Base-by-base conservation (phyloP, 169 alveolate species). In the Blepharisma undulans region DNA sequence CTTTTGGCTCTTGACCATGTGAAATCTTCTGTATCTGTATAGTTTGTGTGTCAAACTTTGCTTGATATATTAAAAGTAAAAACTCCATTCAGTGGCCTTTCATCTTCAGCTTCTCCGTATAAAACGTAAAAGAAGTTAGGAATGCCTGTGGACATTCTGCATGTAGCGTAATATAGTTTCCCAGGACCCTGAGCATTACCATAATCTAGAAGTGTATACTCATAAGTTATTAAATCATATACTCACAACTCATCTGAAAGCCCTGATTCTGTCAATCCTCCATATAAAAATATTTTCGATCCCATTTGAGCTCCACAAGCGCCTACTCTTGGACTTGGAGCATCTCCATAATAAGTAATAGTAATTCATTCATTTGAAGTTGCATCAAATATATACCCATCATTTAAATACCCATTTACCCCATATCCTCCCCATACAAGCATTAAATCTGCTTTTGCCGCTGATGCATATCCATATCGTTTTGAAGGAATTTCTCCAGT, bases 401-500 rank as follows among this genome's bases (percentile, higher is more conserved):
- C 89, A 36, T 59, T 84, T 48, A 36, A 25, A 33, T 22, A 59
- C 29, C 89, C 89, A 4, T 32, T 22, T 16, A 14, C 33, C 25
- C 78, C 34, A 32, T 34, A 22, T 8, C 89, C 89, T 84, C 89
- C 89, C 16, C 74, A 84, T 22, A 84, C 48, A 36, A 84, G 33
- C 30, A 84, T 22, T n/a, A 84, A n/a, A 8, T 29, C 89, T 36
- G 61, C 74, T 10, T 84, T n/a, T 2, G 89, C 27, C 6, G 79
- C 78, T n/a, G 71, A n/a, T n/a, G 79, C 30, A 30, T 84, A 77
- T 2, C 74, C 48, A 4, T n/a, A 36, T 10, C 89, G 27, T 84
- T 25, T 34, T 8, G 80, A 74, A 29, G 80, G 80, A 74, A 74
- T 74, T 18, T 74, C 27, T 25, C 80, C 80, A 22, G 29, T 74